These are phyloP conservation scores for Oryza longistaminata DNA, from an alignment of 176 grass and related monocot genomes.

Conservation along the genomic window DNA sequence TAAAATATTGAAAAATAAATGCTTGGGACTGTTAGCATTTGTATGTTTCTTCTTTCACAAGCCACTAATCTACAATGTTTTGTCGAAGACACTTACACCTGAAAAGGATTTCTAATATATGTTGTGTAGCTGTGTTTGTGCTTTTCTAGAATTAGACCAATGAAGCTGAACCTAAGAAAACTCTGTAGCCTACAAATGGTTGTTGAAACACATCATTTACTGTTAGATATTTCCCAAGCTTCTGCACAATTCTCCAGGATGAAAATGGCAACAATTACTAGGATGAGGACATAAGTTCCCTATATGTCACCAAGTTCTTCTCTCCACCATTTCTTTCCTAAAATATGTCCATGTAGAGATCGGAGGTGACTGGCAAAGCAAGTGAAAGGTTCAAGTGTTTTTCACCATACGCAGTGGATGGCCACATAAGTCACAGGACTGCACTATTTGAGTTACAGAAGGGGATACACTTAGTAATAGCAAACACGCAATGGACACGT, in stretches of 20 bases:
- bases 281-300: background rate
- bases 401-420: background rate
- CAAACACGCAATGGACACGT: background rate
- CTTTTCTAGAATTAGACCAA: background rate
- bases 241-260: background rate
- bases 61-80: background rate
- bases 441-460: constrained; percentile 17
- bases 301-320: background rate
- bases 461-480: background rate
- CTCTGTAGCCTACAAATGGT: constrained; percentile 4
- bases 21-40: background rate
- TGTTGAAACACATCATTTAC: background rate
- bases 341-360: background rate
- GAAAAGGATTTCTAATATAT: background rate
- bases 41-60: background rate
- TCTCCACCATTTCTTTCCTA: background rate
- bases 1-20: background rate
- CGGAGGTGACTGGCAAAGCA: background rate
- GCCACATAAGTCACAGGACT: background rate
- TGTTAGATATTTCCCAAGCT: background rate
- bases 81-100: background rate
- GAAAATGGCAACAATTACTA: background rate
- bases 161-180: background rate
- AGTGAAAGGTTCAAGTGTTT: background rate
- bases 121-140: background rate